Evolutionary conservation across 2,329 filamentous ascomycete species (phyloP).

Genomic region (Aspergillus piperis): DNA sequence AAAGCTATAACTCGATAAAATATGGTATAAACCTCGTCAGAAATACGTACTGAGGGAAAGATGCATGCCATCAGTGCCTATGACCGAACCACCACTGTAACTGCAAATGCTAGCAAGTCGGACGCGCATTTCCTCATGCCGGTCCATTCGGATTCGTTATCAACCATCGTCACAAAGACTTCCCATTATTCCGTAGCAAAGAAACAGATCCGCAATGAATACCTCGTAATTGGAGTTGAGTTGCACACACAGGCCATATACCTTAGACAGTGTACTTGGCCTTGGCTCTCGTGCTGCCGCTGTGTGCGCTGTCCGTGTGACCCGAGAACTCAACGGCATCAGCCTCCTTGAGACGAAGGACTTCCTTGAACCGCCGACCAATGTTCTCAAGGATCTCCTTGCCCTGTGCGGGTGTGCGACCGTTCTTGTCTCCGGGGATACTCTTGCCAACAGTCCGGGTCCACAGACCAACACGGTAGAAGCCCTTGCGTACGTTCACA

Average conservation of each 20-base stretch:
- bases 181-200: slow-evolving; percentile 21
- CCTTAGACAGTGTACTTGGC: slow-evolving; percentile 83
- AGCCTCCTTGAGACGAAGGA: slow-evolving; percentile 72
- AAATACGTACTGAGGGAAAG: slow-evolving; percentile 36
- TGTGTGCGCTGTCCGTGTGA: slow-evolving; percentile 90
- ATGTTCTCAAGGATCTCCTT: slow-evolving; percentile 82
- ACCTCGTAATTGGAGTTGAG: slow-evolving; percentile 21
- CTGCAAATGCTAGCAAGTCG: slow-evolving; percentile 23
- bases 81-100: slow-evolving; percentile 32
- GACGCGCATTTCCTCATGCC: slow-evolving; percentile 13
- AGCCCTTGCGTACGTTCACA: slow-evolving; percentile 96
- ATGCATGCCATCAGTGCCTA: slow-evolving; percentile 34
- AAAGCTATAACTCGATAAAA: slow-evolving; percentile 23
- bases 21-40: slow-evolving; percentile 30
- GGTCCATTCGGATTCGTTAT: slow-evolving; percentile 21
- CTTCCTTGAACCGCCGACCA: slow-evolving; percentile 88
- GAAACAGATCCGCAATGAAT: slow-evolving; percentile 18
- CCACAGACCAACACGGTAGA: slow-evolving; percentile 97
- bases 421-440: slow-evolving; percentile 73
- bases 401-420: slow-evolving; percentile 76
- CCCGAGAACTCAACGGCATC: slow-evolving; percentile 93
- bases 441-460: slow-evolving; percentile 89
- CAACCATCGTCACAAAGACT: slow-evolving; percentile 19
- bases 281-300: slow-evolving; percentile 92
- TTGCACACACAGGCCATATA: background rate